Percentiles rank a stretch among this genome's conserved stretches.
These are phyloP conservation scores for Casuarina equisetifolia DNA, from an alignment of 306 rosid genomes.

Conservation along the genomic window DNA sequence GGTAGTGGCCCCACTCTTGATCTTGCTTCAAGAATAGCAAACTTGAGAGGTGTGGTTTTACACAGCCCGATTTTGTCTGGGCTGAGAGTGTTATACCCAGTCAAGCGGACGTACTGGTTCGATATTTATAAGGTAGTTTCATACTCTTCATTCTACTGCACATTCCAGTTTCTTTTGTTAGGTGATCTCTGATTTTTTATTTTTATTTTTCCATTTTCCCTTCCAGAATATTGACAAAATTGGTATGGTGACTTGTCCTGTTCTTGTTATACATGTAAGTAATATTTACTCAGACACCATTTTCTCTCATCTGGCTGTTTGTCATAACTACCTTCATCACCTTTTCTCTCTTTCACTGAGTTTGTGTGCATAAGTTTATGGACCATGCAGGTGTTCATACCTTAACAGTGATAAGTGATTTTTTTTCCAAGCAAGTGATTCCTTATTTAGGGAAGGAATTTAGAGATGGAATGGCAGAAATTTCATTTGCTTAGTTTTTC, in stretches of 20 bases:
- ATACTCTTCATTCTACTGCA: slow-evolving; percentile 11
- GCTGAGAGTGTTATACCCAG: slow-evolving; percentile 86
- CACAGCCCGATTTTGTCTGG: slow-evolving; percentile 95
- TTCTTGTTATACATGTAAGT: slow-evolving; percentile 90
- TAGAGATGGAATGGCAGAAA: neutral
- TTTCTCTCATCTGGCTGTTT: neutral
- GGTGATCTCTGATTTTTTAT: slow-evolving; percentile 12
- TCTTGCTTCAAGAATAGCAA: slow-evolving; percentile 75
- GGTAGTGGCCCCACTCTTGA: slow-evolving; percentile 97
- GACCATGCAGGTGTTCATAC: neutral
- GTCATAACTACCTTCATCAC: neutral
- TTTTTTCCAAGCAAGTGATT: neutral
- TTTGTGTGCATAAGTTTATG: neutral
- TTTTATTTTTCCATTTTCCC: neutral
- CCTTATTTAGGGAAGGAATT: neutral
- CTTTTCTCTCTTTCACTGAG: neutral
- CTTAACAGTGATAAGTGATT: neutral
- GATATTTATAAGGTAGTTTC: slow-evolving; percentile 81
- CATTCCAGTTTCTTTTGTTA: slow-evolving; percentile 26
- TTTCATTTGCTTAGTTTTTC: neutral
- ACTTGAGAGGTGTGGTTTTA: slow-evolving; percentile 78
- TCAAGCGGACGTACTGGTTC: slow-evolving; percentile 87
- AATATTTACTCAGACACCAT: neutral
- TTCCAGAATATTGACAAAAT: slow-evolving; percentile 90
- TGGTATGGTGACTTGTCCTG: slow-evolving; percentile 69